Evolutionary conservation across 2,329 filamentous ascomycete species (phyloP), one percentile per base, ranked within the genome.

Genomic region (Cordyceps fumosorosea): DNA sequence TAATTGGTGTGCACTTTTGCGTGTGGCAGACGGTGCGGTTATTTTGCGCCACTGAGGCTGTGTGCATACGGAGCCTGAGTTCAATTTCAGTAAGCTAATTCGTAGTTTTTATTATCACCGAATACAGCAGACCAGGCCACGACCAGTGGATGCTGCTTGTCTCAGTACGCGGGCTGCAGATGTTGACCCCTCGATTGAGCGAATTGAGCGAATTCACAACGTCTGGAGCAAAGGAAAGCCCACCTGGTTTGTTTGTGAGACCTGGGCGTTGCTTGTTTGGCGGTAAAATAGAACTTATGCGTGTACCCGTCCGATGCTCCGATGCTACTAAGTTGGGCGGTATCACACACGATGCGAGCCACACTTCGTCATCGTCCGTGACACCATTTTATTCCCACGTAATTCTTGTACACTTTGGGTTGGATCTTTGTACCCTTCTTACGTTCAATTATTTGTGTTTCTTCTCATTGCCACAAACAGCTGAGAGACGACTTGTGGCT

Each of bases 81-180:
- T 47, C n/a, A n/a, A 12, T 47, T 47, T 45, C 6, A 24, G n/a
- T 8, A 18, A 45, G 16, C 18, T 22, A 20, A 20, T 47, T 6
- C 5, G 44, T 22, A 22, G 3, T 47, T 8, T 24, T 8, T 22
- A 34, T 20, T 14, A 5, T 6, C 48, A 34, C 6, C 16, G 3
- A 2, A 1, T 44, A n/a, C 14, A 18, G 12, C 40, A 12, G 18
- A n/a, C 40, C 34, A 37, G 40, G 18, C 40, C n/a, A 40, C 44
- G 44, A 42, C 55, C 18, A 29, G 55, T 57, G 55, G 55, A 44
- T 57, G 52, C 52, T 42, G 52, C 34, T 24, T 55, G 52, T 55
- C 52, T 55, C 52, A 44, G 40, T 16, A 44, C 37, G 12, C 37
- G 5, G 24, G 42, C 54, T 37, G 18, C 26, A 55, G 52, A 26